These are phyloP conservation scores for Euphorbia celastroides DNA, from an alignment of 441 rosid species.

Conservation along the genomic window DNA sequence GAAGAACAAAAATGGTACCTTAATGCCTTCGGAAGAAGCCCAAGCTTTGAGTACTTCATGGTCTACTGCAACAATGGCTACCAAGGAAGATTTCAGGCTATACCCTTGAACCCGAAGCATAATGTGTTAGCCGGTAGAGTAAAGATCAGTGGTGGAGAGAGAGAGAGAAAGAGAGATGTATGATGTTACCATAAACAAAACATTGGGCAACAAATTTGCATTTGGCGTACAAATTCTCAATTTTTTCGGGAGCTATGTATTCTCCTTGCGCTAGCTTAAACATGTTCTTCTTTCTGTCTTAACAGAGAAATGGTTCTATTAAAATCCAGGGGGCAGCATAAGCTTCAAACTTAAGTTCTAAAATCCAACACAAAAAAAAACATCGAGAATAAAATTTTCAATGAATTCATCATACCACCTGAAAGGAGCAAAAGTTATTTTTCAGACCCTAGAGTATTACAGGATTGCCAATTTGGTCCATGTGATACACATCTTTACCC, in stretches of 20 bases:
- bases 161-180: conserved; percentile 2
- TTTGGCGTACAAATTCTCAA: conserved; percentile 92
- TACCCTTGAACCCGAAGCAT: conserved; percentile 52
- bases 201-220: conserved; percentile 80
- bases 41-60: conserved; percentile 67
- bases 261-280: conserved; percentile 98
- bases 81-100: conserved; percentile 86
- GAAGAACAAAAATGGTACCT: conserved; percentile 38
- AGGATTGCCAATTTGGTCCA: too few relatives aligned
- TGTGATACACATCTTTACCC: too few relatives aligned
- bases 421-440: too few relatives aligned
- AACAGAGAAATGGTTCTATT: conserved; percentile 14
- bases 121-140: conserved; percentile 12
- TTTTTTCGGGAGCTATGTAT: conserved; percentile 98
- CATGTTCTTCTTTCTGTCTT: conserved; percentile 92
- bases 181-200: conserved; percentile 67
- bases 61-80: conserved; percentile 83
- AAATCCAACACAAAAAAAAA: too few relatives aligned
- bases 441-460: too few relatives aligned
- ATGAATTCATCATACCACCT: neutral
- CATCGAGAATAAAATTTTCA: neutral
- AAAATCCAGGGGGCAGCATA: too few relatives aligned
- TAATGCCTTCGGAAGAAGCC: conserved; percentile 81
- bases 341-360: neutral
- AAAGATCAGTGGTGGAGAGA: conserved; percentile 11